Evolutionary conservation across 2,329 filamentous ascomycete species (phyloP), one percentile per base, ranked within the genome.

Genomic region (Pseudopyrenochaeta lycopersici): DNA sequence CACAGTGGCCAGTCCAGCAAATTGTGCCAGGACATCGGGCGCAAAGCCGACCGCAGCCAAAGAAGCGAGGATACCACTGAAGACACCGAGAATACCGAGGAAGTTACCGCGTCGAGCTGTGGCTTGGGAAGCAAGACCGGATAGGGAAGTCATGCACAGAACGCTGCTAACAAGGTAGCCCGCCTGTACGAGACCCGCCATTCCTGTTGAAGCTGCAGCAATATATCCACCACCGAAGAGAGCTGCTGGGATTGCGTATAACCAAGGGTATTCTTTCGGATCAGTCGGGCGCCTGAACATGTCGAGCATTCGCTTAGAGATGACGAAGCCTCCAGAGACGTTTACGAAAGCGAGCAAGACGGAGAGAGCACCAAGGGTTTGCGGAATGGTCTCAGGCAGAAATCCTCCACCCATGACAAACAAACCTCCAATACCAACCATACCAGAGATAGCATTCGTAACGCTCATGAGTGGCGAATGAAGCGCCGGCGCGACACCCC

Each of bases 381-480:
- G 91, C 0, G 92, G 92, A 5, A 96, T 81, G 0, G 91, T 96
- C 65, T 88, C 68, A 7, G 74, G 74, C 1, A 76, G 54, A 29
- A 67, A 71, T 11, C 91, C 91, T 27, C 92, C 92, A 11, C 92
- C 92, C 78, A 97, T 89, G 49, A 96, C 88, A 78, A 96, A 97
- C 60, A 96, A 83, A 11, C 92, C 92, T 51, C 92, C 92, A 56
- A 97, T 84, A 52, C 92, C 92, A 27, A 96, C 92, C 89, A 97
- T 78, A 76, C 89, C 91, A 29, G 91, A 95, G 64, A 96, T 96
- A 23, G 92, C 92, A 72, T 97, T 96, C 7, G 92, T 96, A 31
- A 96, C 92, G 63, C 90, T 93, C 92, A 97, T 96, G 4, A 97
- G 79, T 1, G 92, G 92, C 1, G 90, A 94, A 74, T 96, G 92